Evolutionary conservation across 2,329 filamentous ascomycete genomes (phyloP), one percentile per base, ranked within the genome.

Genomic region (Colletotrichum plurivorum): DNA sequence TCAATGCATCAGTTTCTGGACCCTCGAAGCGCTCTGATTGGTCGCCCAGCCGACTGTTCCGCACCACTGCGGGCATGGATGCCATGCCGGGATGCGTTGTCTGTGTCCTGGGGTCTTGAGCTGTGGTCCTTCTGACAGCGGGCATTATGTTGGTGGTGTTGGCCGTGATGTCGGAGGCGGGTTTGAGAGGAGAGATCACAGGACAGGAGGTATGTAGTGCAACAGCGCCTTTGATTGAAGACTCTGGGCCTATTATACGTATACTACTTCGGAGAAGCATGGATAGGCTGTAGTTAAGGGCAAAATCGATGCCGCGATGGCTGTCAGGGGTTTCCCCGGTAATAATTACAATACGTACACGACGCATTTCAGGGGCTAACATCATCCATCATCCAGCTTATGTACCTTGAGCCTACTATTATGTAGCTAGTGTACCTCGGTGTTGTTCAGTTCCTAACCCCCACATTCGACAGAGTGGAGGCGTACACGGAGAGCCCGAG

Each of bases 11-110:
- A 25, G 49, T 55, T 55, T 60, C 36, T 22, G 27, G 31, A 66
- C 49, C 41, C 51, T 64, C 45, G 66, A 22, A 48, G 54, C 54
- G 41, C 41, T 41, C 27, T 70, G 63, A 70, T 70, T 70, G 63
- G 67, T 49, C 52, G 22, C 39, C 52, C 52, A 63, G 49, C 67
- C 63, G 67, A 70, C 52, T 52, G 56, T 68, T 68, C 53, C 61
- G 61, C 54, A 58, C 27, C 43, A 49, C 39, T 52, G 57, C 31
- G 46, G 27, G 57, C 41, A 62, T 54, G 59, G 59, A 62, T 62
- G 59, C 59, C 49, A 46, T 54, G 59, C 49, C 39, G 59, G 59
- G 39, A 41, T 62, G 49, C 49, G 59, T 62, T 62, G 49, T 62
- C 49, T 54, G 59, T 54, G 53, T 54, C 59, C 46, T 54, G 49